A percentile compares a stretch with the other conserved stretches of the same genome.
These are phyloP conservation scores for Chaetomium sp. DNA, from an alignment of 2,329 filamentous ascomycete species.

Conservation along the genomic window DNA sequence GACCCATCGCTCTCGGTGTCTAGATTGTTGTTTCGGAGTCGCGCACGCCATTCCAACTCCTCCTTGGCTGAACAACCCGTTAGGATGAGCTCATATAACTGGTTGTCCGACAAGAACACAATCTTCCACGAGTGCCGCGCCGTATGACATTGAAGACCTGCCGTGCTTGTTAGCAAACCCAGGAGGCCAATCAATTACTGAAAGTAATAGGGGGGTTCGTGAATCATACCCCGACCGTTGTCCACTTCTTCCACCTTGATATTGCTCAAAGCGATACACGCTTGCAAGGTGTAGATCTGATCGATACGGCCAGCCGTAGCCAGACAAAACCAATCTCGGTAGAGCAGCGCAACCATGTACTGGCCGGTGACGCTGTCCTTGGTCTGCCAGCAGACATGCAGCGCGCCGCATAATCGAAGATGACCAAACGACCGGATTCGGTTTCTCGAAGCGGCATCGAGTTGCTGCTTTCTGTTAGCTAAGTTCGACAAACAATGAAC, in stretches of 20 bases:
- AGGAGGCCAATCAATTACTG: constrained; percentile 6
- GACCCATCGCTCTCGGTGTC: constrained; percentile 43
- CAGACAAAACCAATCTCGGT: constrained; percentile 71
- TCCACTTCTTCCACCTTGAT: constrained; percentile 64
- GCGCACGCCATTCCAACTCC: constrained; percentile 69
- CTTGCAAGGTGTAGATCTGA: constrained; percentile 64
- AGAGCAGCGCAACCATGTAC: constrained; percentile 83
- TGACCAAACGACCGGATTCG: constrained; percentile 76
- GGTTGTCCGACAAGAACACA: constrained; percentile 69
- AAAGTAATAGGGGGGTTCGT: no score
- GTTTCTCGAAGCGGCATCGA: constrained; percentile 49
- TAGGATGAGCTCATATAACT: constrained; percentile 77
- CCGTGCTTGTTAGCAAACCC: background rate
- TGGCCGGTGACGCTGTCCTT: constrained; percentile 61
- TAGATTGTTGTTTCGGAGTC: constrained; percentile 47
- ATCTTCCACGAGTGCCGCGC: constrained; percentile 89
- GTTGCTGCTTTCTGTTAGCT: constrained; percentile 33
- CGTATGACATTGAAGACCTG: constrained; percentile 81
- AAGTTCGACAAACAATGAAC: background rate
- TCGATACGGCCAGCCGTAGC: constrained; percentile 60
- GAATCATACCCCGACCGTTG: constrained; percentile 60
- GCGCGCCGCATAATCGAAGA: constrained; percentile 70
- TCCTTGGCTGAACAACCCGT: constrained; percentile 79
- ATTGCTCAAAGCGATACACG: constrained; percentile 62
- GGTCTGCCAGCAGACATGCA: constrained; percentile 78